Conservation (phyloP, 176 grass and related monocot species). For the Oropetium thomaeum region DNA sequence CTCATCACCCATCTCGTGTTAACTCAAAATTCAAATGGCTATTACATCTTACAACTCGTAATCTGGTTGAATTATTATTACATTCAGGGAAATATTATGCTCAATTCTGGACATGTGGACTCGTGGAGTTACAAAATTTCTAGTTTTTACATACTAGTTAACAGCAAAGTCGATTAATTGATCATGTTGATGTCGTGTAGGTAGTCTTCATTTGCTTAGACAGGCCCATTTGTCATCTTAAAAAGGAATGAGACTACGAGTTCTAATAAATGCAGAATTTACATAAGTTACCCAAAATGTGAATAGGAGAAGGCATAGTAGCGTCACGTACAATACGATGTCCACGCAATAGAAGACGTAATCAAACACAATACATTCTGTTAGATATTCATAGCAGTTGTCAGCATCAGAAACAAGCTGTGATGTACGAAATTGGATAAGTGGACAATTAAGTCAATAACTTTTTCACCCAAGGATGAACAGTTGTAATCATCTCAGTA, state of each 20-base stretch:
- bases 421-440: background rate
- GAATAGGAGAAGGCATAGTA: background rate
- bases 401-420: background rate
- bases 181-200: background rate
- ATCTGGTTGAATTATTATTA: too few species aligned
- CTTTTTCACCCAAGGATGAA: background rate
- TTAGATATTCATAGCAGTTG: background rate
- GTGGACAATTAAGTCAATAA: too few species aligned
- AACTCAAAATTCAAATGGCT: background rate
- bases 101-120: background rate
- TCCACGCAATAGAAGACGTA: background rate
- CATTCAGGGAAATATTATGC: too few species aligned
- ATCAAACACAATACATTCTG: background rate
- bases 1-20: background rate
- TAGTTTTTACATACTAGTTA: too few species aligned
- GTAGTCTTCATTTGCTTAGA: background rate
- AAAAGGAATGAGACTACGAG: background rate
- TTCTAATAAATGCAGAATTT: background rate
- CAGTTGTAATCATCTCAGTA: constrained; percentile 22
- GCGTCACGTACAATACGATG: background rate
- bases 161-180: background rate
- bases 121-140: background rate
- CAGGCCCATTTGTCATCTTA: background rate
- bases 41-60: too few species aligned
- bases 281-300: background rate